Percentiles rank a stretch among this genome's conserved stretches.
Evolutionary conservation across 2,329 filamentous ascomycete species (phyloP).

Genomic region (Talaromyces sp.): DNA sequence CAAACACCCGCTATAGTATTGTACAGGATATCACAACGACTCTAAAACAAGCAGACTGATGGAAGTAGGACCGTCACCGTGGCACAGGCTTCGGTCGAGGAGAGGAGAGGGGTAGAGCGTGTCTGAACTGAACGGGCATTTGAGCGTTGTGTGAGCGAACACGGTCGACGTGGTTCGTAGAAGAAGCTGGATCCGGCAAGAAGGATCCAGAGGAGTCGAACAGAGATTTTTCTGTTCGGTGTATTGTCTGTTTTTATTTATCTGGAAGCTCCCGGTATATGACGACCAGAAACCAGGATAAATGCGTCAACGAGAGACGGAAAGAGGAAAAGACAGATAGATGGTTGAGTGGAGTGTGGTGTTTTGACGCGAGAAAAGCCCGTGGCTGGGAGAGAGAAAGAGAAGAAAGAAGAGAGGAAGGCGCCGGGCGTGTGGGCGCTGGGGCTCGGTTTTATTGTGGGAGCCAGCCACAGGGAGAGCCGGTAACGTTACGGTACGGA

Average conservation of each 20-base stretch:
- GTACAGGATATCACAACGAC: conserved; percentile 40
- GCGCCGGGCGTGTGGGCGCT: neutral
- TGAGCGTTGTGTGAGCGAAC: conserved; percentile 28
- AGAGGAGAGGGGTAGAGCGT: conserved; percentile 33
- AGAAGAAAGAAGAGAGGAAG: conserved; percentile 1
- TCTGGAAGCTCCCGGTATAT: neutral
- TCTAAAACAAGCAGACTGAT: conserved; percentile 21
- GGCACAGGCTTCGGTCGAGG: conserved; percentile 35
- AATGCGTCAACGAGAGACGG: neutral
- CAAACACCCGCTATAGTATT: conserved; percentile 32
- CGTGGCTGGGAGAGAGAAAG: conserved; percentile 9
- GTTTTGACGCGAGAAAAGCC: conserved; percentile 1
- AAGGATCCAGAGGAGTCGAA: neutral
- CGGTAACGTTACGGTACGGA: neutral
- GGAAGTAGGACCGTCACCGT: conserved; percentile 36
- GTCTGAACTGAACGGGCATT: conserved; percentile 38
- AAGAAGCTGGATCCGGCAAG: conserved; percentile 7
- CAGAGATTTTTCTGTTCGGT: neutral
- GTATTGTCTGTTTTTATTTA: neutral
- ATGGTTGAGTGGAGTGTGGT: too few relatives aligned
- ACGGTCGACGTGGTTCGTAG: conserved; percentile 8
- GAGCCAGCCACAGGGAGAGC: neutral
- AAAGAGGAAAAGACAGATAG: neutral
- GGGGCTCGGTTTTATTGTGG: neutral
- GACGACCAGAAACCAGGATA: neutral